Conservation (phyloP, 2,329 filamentous ascomycete species). For the Aspergillus alliaceus region DNA sequence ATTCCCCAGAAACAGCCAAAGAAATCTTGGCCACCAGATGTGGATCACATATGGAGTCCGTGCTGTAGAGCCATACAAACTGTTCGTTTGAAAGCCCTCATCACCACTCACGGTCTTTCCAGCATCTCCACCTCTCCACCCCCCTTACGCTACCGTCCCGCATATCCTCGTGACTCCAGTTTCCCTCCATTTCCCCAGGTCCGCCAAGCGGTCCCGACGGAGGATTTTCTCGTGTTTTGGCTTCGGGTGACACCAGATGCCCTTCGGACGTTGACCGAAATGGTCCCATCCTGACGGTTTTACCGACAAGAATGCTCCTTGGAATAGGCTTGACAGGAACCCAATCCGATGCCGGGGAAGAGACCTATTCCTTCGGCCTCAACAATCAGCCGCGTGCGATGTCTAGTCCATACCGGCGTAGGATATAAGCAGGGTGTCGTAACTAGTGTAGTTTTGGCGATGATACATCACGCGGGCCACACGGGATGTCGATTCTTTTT, state of each 20-base stretch:
- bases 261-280: constrained; percentile 7
- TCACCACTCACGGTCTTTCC: neutral
- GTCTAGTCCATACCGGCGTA: no score
- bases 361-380: neutral
- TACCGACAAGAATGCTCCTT: neutral
- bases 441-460: no score
- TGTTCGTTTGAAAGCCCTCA: neutral
- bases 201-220: neutral
- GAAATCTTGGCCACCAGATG: constrained; percentile 1
- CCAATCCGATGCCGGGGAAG: neutral
- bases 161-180: constrained; percentile 1
- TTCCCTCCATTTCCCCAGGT: constrained; percentile 5
- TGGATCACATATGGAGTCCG: neutral
- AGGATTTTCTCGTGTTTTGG: neutral
- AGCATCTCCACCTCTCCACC: neutral
- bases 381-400: neutral
- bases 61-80: neutral
- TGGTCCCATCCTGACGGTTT: neutral
- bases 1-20: neutral
- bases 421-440: no score
- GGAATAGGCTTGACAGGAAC: neutral
- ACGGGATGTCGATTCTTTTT: no score
- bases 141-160: neutral
- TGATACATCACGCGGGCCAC: no score
- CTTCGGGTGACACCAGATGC: neutral